These are phyloP conservation scores for Ophiostoma himal-ulmi DNA, from an alignment of 2,329 filamentous ascomycete genomes.

Conservation along the genomic window DNA sequence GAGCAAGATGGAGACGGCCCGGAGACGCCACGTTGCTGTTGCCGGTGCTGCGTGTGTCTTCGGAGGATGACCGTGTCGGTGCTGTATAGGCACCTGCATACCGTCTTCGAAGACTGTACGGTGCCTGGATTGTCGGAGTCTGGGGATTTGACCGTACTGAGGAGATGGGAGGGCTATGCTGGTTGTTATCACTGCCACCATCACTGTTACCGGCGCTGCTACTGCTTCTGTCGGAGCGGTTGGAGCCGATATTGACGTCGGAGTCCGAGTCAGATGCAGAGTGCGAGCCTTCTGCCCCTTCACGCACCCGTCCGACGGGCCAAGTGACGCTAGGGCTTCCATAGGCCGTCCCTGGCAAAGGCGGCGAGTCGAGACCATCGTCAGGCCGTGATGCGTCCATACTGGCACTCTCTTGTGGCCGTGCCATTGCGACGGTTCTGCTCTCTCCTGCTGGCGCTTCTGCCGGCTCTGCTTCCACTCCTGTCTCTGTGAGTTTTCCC, in stretches of 20 bases:
- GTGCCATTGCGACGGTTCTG: too few relatives aligned
- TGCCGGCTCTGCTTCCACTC: background rate
- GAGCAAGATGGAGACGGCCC: background rate
- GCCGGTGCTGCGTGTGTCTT: background rate
- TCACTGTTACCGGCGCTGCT: background rate
- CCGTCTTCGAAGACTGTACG: background rate
- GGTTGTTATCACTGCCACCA: background rate
- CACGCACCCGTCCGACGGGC: background rate
- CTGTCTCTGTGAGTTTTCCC: background rate
- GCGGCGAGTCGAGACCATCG: background rate
- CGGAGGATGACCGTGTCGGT: background rate
- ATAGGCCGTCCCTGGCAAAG: background rate
- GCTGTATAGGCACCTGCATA: background rate
- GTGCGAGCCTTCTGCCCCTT: constrained; percentile 1
- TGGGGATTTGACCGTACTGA: background rate
- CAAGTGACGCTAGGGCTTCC: background rate
- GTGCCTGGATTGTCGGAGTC: background rate
- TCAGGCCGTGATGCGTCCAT: background rate
- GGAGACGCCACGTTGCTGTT: background rate
- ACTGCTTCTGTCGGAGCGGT: background rate
- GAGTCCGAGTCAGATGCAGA: background rate
- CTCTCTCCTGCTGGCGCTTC: background rate
- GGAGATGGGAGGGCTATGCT: background rate
- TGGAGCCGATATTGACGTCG: background rate
- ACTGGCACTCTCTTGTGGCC: background rate